Evolutionary conservation across 202 grass and related monocot species (phyloP).

Genomic region (Miscanthus sacchariflorus): DNA sequence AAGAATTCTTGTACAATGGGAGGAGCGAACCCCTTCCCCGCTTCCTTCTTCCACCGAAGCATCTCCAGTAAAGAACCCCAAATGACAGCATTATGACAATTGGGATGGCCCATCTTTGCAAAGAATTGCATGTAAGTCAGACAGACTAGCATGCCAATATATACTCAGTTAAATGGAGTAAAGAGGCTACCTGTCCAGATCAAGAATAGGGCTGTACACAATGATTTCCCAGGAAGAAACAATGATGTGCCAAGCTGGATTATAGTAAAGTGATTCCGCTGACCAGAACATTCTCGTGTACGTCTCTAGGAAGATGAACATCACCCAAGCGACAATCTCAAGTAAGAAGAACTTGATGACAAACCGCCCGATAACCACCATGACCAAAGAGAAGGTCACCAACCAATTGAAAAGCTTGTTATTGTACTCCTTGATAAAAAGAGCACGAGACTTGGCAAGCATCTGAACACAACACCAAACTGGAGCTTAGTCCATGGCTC

Average conservation of each 20-base stretch:
- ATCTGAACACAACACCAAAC: slow-evolving; percentile 62
- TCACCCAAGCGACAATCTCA: slow-evolving; percentile 90
- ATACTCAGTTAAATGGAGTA: neutral
- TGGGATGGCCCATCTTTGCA: slow-evolving; percentile 89
- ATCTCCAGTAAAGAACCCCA: slow-evolving; percentile 85
- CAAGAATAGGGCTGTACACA: slow-evolving; percentile 93
- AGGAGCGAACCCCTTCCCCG: slow-evolving; percentile 58
- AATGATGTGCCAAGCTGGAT: slow-evolving; percentile 95
- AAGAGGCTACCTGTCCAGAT: slow-evolving; percentile 78
- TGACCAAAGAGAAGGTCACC: slow-evolving; percentile 86
- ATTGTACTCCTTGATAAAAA: slow-evolving; percentile 68
- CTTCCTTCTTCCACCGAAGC: slow-evolving; percentile 77
- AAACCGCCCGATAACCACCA: slow-evolving; percentile 92
- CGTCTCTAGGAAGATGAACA: slow-evolving; percentile 98
- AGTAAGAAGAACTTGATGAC: slow-evolving; percentile 96
- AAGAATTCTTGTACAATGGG: slow-evolving; percentile 70
- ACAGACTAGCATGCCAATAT: neutral
- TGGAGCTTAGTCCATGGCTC: slow-evolving; percentile 1
- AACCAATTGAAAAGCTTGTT: slow-evolving; percentile 86
- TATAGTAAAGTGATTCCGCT: slow-evolving; percentile 86
- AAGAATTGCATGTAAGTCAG: neutral
- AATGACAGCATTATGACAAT: slow-evolving; percentile 66
- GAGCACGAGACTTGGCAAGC: slow-evolving; percentile 78
- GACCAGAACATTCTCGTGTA: slow-evolving; percentile 99
- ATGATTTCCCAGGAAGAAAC: slow-evolving; percentile 97